phyloP scores from a whole-genome alignment of 179 eudicot genomes.

The Beta macrorhiza region DNA sequence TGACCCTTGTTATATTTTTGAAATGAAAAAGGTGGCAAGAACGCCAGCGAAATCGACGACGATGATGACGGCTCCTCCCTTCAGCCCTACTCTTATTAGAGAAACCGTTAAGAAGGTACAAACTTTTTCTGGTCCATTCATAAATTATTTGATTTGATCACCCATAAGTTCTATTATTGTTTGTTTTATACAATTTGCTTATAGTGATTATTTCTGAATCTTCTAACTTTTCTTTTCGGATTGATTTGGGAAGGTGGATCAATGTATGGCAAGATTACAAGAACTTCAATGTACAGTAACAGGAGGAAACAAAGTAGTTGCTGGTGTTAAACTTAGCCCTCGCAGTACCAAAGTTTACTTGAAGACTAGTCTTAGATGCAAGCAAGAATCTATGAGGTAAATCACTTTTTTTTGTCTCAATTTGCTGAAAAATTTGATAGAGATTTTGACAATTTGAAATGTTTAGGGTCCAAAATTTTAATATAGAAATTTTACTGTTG shows the following conservation, averaged over 20 bases:
- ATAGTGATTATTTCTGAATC: not conserved
- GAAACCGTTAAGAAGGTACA: slow-evolving; percentile 70
- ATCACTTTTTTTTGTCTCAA: too few relatives aligned
- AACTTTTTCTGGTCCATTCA: not conserved
- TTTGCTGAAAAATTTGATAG: not conserved
- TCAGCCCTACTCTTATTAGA: slow-evolving; percentile 65
- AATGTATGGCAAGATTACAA: slow-evolving; percentile 82
- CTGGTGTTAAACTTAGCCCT: slow-evolving; percentile 69
- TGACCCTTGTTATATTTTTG: not conserved
- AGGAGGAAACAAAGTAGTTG: slow-evolving; percentile 66
- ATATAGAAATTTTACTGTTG: not conserved
- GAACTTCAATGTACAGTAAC: slow-evolving; percentile 79
- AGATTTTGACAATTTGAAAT: too few relatives aligned
- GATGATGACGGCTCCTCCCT: slow-evolving; percentile 59
- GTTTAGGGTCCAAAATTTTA: not conserved
- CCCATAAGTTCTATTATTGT: not conserved
- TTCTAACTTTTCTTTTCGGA: not conserved
- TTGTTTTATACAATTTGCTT: not conserved
- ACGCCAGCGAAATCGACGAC: slow-evolving; percentile 61
- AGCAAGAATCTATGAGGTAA: slow-evolving; percentile 78
- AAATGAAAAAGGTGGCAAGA: slow-evolving; percentile 68
- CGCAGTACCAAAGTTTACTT: slow-evolving; percentile 60
- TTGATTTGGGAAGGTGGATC: slow-evolving; percentile 62
- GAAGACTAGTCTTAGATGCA: slow-evolving; percentile 67
- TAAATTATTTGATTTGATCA: not conserved